A percentile compares a stretch with the other conserved stretches of the same genome.
Conservation (phyloP, 192 early-diverging fungal species). For the Coemansia umbellata region DNA sequence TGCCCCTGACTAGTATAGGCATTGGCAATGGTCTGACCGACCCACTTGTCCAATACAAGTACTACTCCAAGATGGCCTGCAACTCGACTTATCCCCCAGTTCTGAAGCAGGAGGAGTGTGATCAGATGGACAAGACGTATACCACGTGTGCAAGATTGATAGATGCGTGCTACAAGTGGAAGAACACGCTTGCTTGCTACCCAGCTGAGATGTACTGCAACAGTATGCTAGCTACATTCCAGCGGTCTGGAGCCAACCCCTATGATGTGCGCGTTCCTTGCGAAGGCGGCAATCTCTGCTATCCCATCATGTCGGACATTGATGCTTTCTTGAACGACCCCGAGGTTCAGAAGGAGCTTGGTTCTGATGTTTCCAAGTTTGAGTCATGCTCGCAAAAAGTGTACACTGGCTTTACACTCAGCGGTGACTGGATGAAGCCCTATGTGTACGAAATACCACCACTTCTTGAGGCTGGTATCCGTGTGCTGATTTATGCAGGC, state of each 20-base stretch:
- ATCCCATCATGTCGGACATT: constrained; percentile 76
- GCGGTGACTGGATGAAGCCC: constrained; percentile 89
- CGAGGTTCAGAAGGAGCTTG: constrained; percentile 72
- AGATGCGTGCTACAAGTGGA: constrained; percentile 79
- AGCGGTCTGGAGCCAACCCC: constrained; percentile 79
- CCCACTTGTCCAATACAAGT: constrained; percentile 82
- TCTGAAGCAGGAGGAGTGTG: constrained; percentile 66
- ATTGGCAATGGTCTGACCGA: constrained; percentile 94
- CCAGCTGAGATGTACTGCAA: constrained; percentile 86
- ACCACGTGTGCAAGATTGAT: constrained; percentile 73
- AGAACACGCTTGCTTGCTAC: constrained; percentile 72
- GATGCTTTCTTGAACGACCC: constrained; percentile 73
- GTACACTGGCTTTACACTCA: constrained; percentile 72
- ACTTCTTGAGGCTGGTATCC: constrained; percentile 75
- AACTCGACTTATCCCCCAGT: constrained; percentile 73
- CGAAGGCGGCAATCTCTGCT: constrained; percentile 81
- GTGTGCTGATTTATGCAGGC: constrained; percentile 86
- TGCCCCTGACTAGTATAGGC: constrained; percentile 71
- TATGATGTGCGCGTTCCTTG: constrained; percentile 93
- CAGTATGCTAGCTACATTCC: constrained; percentile 74
- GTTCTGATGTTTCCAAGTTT: constrained; percentile 68
- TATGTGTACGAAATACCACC: constrained; percentile 63
- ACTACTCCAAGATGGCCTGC: constrained; percentile 77
- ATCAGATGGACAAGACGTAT: constrained; percentile 69
- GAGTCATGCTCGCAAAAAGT: constrained; percentile 82